Base-by-base conservation (phyloP, 2,329 filamentous ascomycete species). In the Biscogniauxia mediterranea region DNA sequence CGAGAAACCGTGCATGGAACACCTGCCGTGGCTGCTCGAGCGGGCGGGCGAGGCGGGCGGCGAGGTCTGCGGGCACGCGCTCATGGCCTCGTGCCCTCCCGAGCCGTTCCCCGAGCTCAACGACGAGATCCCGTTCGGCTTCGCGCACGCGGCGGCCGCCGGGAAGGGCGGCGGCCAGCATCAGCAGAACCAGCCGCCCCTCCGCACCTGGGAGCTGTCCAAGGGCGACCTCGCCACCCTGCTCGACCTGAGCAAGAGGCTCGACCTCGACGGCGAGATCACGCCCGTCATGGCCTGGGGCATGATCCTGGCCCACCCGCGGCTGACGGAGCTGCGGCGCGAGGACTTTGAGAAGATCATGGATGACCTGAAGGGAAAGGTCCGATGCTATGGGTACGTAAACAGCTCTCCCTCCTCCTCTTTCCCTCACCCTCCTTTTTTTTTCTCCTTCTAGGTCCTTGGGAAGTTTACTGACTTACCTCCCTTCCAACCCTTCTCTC, bases 241-340 rank as follows among this genome's bases (percentile, higher is more conserved):
- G 58, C 84, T 97, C 62, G 90, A 96, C 72, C 83, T 97, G 59
- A 97, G 92, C 78, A 85, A 88, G 68, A 87, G 89, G 69, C 82
- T 97, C 25, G 89, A 95, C 68, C 85, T 95, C 1, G 91, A 95
- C 63, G 92, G 92, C 57, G 92, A 96, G 77, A 91, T 98, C 70
- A 98, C 94, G 19, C 95, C 95, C 0, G 91, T 97, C 67, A 96
- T 96, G 92, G 93, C 93, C 0, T 94, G 95, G 87, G 90, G 92
- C 55, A 90, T 91, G 77, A 83, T 98, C 55, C 80, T 92, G 64
- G 83, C 82, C 53, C 89, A 95, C 75, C 85, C 89, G 46, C 82
- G 89, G 64, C 87, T 93, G 65, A 73, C 74, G 5, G 86, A 89
- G 67, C 77, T 97, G 66, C 85, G 80, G 17, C 76, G 78, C 56